These are phyloP conservation scores for Penicillium riverlandense DNA, from an alignment of 495 filamentous ascomycete genomes.

Conservation along the genomic window DNA sequence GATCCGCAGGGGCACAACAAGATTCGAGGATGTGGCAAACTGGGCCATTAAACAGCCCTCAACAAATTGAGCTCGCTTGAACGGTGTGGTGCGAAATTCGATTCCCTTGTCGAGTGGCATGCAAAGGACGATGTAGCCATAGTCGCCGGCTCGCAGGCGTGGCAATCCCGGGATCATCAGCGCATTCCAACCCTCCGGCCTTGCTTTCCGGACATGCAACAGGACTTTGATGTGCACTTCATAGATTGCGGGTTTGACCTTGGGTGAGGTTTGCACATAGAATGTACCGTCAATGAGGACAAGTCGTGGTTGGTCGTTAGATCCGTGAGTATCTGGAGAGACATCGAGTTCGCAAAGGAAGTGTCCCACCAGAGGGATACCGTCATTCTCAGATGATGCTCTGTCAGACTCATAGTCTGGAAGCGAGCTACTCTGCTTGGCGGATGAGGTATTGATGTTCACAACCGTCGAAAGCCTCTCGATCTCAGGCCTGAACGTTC, in stretches of 20 bases:
- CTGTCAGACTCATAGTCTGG: no score
- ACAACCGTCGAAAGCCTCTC: slow-evolving; percentile 8
- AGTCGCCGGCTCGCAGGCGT: slow-evolving; percentile 10
- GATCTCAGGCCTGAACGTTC: background rate
- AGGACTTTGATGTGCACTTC: slow-evolving; percentile 13
- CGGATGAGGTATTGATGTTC: slow-evolving; percentile 5
- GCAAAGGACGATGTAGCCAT: slow-evolving; percentile 25
- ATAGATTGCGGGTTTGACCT: slow-evolving; percentile 11
- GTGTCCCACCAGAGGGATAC: background rate
- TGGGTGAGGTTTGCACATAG: slow-evolving; percentile 9
- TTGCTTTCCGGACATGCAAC: slow-evolving; percentile 10
- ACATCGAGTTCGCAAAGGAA: background rate
- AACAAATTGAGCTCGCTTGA: slow-evolving; percentile 17
- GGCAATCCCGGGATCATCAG: slow-evolving; percentile 27
- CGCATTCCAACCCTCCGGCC: slow-evolving; percentile 21
- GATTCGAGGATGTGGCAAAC: slow-evolving; percentile 14
- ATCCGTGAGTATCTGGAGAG: background rate
- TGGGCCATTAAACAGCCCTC: slow-evolving; percentile 30
- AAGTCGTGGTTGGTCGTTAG: slow-evolving; percentile 10
- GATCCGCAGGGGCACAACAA: slow-evolving; percentile 23
- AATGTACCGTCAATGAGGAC: slow-evolving; percentile 14
- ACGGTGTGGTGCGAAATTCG: slow-evolving; percentile 26
- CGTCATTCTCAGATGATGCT: background rate
- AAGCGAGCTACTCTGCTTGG: no score
- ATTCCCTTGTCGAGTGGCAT: slow-evolving; percentile 20